Percentiles rank a stretch among this genome's conserved stretches.
These are phyloP conservation scores for Dorcoceras hygrometricum DNA, from an alignment of 257 asterid genomes.

Conservation along the genomic window DNA sequence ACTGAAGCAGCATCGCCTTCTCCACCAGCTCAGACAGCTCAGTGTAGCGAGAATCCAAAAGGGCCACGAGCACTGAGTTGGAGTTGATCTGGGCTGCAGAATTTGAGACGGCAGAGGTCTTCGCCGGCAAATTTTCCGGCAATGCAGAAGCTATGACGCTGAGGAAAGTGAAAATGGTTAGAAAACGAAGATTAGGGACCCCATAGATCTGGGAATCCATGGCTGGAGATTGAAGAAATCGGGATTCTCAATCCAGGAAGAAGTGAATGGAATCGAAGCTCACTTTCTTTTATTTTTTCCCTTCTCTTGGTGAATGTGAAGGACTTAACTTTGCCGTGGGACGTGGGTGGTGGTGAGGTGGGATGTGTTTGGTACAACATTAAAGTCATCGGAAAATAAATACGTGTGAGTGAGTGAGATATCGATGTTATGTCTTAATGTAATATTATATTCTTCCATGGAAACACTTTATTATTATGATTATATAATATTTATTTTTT, in stretches of 20 bases:
- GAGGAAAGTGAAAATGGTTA: constrained; percentile 3
- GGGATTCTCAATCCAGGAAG: neutral
- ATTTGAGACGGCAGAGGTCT: neutral
- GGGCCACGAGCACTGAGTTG: constrained; percentile 56
- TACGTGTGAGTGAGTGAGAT: neutral
- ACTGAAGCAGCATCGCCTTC: constrained; percentile 54
- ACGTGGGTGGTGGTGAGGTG: neutral
- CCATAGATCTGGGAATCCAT: neutral
- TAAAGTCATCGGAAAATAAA: neutral
- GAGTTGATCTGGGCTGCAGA: constrained; percentile 40
- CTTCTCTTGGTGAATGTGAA: neutral
- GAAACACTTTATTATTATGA: too few species aligned
- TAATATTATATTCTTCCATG: too few species aligned
- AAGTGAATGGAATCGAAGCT: neutral
- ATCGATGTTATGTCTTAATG: neutral
- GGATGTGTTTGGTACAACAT: neutral
- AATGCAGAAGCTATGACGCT: constrained; percentile 22
- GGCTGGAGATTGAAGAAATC: neutral
- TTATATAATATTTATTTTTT: too few species aligned
- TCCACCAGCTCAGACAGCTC: constrained; percentile 59
- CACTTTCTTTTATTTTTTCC: too few species aligned
- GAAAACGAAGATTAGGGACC: neutral
- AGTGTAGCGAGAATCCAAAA: constrained; percentile 57
- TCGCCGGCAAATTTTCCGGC: constrained; percentile 31
- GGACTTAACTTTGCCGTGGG: neutral